Conservation (phyloP, 345 rosid species). For the Acer negundo region DNA sequence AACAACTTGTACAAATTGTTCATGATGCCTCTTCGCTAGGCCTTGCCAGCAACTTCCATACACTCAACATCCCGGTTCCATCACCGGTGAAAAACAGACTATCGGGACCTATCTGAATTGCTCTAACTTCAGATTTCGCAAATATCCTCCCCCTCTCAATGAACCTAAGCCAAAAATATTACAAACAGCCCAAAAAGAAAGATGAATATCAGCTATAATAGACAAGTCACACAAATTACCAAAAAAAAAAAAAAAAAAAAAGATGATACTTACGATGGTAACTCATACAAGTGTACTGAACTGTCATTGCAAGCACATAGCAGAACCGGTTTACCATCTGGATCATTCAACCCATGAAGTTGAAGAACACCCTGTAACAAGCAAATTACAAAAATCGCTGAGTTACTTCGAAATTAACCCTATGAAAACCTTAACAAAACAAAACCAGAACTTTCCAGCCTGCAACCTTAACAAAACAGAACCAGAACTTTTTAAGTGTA, state of each 20-base stretch:
- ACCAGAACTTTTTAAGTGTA: too few species aligned
- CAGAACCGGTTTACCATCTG: slow-evolving; percentile 46
- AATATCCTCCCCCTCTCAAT: slow-evolving; percentile 53
- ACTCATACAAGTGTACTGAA: slow-evolving; percentile 35
- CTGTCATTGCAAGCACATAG: slow-evolving; percentile 44
- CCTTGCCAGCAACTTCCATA: slow-evolving; percentile 34
- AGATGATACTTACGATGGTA: slow-evolving; percentile 47
- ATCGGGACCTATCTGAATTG: slow-evolving; percentile 39
- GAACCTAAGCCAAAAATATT: slow-evolving; percentile 28
- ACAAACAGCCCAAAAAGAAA: too few species aligned
- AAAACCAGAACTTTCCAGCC: too few species aligned
- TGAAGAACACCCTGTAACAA: slow-evolving; percentile 40
- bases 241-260: too few species aligned
- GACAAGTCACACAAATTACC: too few species aligned
- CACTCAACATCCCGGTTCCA: slow-evolving; percentile 37
- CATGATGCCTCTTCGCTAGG: background rate
- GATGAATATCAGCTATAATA: too few species aligned
- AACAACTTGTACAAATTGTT: too few species aligned
- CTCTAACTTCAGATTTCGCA: slow-evolving; percentile 34
- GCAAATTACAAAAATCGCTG: background rate
- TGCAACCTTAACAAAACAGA: too few species aligned
- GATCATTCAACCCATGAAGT: slow-evolving; percentile 42
- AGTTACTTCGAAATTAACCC: too few species aligned
- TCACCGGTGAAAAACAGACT: slow-evolving; percentile 59
- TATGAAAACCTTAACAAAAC: too few species aligned